Evolutionary conservation across 1,284 basidiomycete genomes (phyloP).

Genomic region (Sparassis latifolia): DNA sequence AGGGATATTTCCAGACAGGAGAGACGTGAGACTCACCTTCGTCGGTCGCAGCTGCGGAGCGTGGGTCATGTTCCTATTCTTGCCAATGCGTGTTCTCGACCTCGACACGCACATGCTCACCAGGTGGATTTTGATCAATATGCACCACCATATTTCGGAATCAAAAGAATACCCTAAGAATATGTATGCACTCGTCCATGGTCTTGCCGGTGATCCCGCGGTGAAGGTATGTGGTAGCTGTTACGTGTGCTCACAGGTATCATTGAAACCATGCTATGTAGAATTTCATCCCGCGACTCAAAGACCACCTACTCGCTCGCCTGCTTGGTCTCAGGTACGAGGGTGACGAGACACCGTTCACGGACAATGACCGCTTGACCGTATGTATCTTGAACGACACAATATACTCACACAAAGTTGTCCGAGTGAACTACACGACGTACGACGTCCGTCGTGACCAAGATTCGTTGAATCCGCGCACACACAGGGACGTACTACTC

Average conservation of each 20-base stretch:
- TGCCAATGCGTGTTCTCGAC: too few relatives aligned
- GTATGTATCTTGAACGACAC: constrained; percentile 17
- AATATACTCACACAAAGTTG: constrained; percentile 23
- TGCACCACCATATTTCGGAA: not conserved
- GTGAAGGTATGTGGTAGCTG: not conserved
- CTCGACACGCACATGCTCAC: too few relatives aligned
- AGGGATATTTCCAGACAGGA: not conserved
- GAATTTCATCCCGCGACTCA: constrained; percentile 15
- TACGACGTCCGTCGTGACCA: constrained; percentile 32
- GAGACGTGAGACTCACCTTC: not conserved
- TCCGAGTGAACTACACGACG: constrained; percentile 36
- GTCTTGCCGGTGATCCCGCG: not conserved
- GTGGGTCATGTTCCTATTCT: too few relatives aligned
- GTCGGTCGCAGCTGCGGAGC: not conserved
- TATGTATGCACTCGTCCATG: not conserved
- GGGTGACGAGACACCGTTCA: constrained; percentile 11
- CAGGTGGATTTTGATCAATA: too few relatives aligned
- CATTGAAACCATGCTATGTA: not conserved
- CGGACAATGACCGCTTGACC: constrained; percentile 3
- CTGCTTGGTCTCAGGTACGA: constrained; percentile 6
- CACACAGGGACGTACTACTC: constrained; percentile 29
- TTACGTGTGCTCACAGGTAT: not conserved
- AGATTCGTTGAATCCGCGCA: constrained; percentile 30
- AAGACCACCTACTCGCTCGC: constrained; percentile 18
- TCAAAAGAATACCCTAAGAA: not conserved